phyloP scores from a whole-genome alignment of 1,139 yeast species.

The Magnusiomyces magnusii region DNA sequence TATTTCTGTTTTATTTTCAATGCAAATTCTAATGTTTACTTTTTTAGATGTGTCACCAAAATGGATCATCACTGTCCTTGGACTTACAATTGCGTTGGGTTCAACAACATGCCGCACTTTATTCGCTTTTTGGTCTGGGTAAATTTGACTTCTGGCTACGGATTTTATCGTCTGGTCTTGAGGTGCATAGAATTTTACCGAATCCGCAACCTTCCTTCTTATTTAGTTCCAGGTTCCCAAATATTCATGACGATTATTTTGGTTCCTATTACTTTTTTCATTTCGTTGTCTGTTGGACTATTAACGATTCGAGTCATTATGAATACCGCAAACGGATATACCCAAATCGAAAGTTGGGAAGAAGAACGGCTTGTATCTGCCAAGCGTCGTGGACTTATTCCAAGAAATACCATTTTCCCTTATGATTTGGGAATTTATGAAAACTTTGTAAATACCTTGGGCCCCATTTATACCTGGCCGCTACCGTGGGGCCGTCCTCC shows the following conservation, averaged over 20 bases:
- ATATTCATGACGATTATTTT: constrained; percentile 50
- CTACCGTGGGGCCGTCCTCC: constrained; percentile 49
- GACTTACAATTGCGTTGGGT: constrained; percentile 82
- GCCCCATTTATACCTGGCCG: constrained; percentile 44
- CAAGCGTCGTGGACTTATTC: constrained; percentile 36
- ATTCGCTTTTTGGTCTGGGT: constrained; percentile 71
- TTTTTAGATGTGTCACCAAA: constrained; percentile 47
- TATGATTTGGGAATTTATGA: constrained; percentile 58
- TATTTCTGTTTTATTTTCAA: neutral
- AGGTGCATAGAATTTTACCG: constrained; percentile 44
- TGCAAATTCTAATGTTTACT: too few relatives aligned
- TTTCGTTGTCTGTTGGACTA: constrained; percentile 49
- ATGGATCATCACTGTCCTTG: constrained; percentile 92
- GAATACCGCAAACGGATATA: constrained; percentile 60
- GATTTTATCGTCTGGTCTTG: constrained; percentile 39
- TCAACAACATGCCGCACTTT: constrained; percentile 73
- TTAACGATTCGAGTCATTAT: constrained; percentile 55
- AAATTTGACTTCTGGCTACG: constrained; percentile 46
- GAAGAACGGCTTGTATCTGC: constrained; percentile 69
- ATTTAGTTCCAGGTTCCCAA: constrained; percentile 48
- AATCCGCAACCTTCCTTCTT: constrained; percentile 51
- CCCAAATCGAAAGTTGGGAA: constrained; percentile 94
- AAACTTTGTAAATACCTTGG: constrained; percentile 42
- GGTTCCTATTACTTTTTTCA: constrained; percentile 50
- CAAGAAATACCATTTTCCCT: constrained; percentile 49